Evolutionary conservation across 768 basidiomycete genomes (phyloP).

Genomic region (Boletus speciosus): DNA sequence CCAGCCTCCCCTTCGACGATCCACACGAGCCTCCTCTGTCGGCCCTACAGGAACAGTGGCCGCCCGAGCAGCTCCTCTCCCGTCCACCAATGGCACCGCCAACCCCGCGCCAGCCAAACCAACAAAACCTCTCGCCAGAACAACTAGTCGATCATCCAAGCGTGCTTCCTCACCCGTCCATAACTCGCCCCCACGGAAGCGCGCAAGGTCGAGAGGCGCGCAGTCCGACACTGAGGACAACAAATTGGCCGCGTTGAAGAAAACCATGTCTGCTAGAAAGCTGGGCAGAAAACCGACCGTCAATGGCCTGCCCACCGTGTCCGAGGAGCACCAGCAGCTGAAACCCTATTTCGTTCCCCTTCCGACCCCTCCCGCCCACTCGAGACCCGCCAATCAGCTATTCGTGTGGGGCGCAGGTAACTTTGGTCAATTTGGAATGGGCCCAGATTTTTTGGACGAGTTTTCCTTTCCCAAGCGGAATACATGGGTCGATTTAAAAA

Average conservation of each 20-base stretch:
- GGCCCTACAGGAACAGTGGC: conserved; percentile 32
- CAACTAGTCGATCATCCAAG: conserved; percentile 35
- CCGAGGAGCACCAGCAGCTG: conserved; percentile 37
- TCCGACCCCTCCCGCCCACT: conserved; percentile 52
- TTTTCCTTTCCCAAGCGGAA: conserved; percentile 75
- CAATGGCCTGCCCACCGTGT: conserved; percentile 27
- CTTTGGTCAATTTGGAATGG: conserved; percentile 94
- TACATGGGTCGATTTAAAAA: conserved; percentile 71
- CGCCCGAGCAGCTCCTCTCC: conserved; percentile 30
- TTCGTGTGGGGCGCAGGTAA: conserved; percentile 93
- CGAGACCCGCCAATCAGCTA: conserved; percentile 65
- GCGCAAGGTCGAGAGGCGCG: conserved; percentile 36
- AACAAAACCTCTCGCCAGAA: conserved; percentile 27
- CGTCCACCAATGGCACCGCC: conserved; percentile 24
- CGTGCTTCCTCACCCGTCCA: conserved; percentile 49
- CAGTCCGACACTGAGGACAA: conserved; percentile 45
- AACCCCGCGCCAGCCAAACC: conserved; percentile 38
- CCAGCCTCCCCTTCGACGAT: conserved; percentile 45
- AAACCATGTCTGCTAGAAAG: conserved; percentile 24
- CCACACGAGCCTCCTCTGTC: conserved; percentile 48
- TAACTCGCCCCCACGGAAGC: conserved; percentile 46
- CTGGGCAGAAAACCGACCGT: conserved; percentile 30
- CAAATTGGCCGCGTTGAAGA: conserved; percentile 26
- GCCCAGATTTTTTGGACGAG: conserved; percentile 68
- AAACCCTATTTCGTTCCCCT: conserved; percentile 66